Evolutionary conservation across 2,329 filamentous ascomycete species (phyloP), one percentile per base, ranked within the genome.

Genomic region (Ceratocystis destructans): DNA sequence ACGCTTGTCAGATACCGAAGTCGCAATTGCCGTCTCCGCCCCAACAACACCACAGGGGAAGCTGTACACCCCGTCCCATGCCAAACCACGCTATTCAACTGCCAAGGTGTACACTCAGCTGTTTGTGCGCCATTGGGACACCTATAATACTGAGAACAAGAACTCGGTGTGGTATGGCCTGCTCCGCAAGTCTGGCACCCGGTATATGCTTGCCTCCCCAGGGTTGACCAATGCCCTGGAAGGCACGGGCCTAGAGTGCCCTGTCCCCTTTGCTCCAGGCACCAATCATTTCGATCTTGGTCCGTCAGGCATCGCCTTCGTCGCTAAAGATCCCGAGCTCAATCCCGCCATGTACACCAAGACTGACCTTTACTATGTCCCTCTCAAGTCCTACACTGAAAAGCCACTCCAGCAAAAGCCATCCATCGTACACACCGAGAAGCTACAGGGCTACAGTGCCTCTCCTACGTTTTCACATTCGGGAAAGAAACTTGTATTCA

Each of bases 121-220:
- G 31, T 94, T 89, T 71, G 88, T 89, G 33, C 83, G 90, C 15
- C 89, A 95, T 72, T 95, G 90, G 90, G 89, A 95, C 73, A 75
- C 81, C n/a, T 95, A 87, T 76, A 78, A 85, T 31, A 84, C 82
- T 0, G 81, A 85, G 59, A 86, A 89, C 71, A 84, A 82, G 69
- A 87, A 86, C 71, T 82, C 87, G 1, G 80, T 96, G 33, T 94
- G 87, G 80, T 88, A 89, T 37, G 86, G 86, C 41, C 81, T 82
- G 4, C 73, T 94, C 61, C 77, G 75, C 70, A 73, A 72, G 66
- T 10, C 53, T 1, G 53, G 28, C 25, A 20, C n/a, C 53, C 25
- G 28, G 28, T 82, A 77, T 72, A 72, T 71, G 31, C 75, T 84
- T 17, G 75, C 77, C 57, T 71, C 73, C 2, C 73, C 75, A 1